Evolutionary conservation across 768 basidiomycete genomes (phyloP).

Genomic region (Tricholoma saponaceum): DNA sequence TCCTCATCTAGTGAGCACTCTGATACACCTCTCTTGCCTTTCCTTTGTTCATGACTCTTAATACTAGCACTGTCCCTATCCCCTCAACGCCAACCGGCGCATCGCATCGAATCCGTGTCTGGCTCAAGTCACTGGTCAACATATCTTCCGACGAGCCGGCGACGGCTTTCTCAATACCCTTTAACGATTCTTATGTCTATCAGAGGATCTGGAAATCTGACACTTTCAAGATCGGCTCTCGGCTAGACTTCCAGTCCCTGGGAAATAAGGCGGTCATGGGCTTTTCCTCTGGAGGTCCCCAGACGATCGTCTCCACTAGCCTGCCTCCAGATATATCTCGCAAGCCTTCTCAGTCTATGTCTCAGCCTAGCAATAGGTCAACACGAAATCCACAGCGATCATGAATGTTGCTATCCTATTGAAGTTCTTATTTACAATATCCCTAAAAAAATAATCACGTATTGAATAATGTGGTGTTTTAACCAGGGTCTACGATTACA

Average conservation of each 20-base stretch:
- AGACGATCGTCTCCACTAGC: slow-evolving; percentile 26
- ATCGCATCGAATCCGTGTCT: slow-evolving; percentile 60
- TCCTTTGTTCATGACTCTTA: slow-evolving; percentile 3
- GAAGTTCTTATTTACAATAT: neutral
- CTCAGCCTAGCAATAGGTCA: slow-evolving; percentile 9
- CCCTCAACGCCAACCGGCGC: slow-evolving; percentile 51
- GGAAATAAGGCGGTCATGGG: slow-evolving; percentile 50
- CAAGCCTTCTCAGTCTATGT: neutral
- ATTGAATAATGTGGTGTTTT: neutral
- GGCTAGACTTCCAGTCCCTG: slow-evolving; percentile 50
- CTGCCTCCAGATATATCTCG: slow-evolving; percentile 4
- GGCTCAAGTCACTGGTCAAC: slow-evolving; percentile 49
- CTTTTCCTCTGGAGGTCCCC: slow-evolving; percentile 33
- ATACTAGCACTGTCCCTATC: slow-evolving; percentile 48
- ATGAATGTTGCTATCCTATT: neutral
- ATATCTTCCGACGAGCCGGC: slow-evolving; percentile 23
- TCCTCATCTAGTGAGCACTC: slow-evolving; percentile 55
- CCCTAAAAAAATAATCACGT: neutral
- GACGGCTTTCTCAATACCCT: slow-evolving; percentile 30
- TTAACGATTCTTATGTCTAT: slow-evolving; percentile 50
- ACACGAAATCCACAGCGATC: neutral
- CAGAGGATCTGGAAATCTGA: slow-evolving; percentile 67
- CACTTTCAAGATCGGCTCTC: slow-evolving; percentile 54
- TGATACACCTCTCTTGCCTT: neutral
- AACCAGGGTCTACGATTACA: neutral